A percentile compares a stretch with the other conserved stretches of the same genome.
phyloP scores from a whole-genome alignment of 768 basidiomycete genomes.

The Amyloporia xantha region DNA sequence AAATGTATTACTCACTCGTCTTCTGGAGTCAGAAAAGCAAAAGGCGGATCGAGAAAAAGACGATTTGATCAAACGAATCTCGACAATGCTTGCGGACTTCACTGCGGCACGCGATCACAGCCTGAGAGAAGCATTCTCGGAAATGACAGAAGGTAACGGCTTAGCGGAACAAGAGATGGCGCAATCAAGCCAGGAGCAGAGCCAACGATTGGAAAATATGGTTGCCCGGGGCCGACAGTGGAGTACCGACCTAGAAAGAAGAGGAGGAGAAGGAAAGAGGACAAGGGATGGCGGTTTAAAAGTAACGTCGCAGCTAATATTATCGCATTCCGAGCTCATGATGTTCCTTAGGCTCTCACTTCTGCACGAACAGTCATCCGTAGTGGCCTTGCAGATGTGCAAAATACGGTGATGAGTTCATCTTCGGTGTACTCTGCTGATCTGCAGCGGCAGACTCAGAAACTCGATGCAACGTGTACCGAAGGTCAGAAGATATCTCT shows the following conservation, averaged over 20 bases:
- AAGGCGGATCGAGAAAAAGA: constrained; percentile 65
- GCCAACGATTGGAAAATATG: constrained; percentile 36
- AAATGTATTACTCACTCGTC: constrained; percentile 53
- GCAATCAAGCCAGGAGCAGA: constrained; percentile 43
- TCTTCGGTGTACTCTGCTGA: constrained; percentile 45
- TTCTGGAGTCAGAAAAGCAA: constrained; percentile 60
- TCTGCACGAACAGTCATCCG: constrained; percentile 35
- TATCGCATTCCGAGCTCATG: constrained; percentile 5
- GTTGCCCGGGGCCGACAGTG: constrained; percentile 37
- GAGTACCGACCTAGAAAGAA: constrained; percentile 35
- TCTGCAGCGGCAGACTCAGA: constrained; percentile 42
- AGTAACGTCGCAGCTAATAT: constrained; percentile 29
- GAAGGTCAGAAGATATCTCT: constrained; percentile 31
- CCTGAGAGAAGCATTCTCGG: constrained; percentile 49
- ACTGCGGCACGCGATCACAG: constrained; percentile 60
- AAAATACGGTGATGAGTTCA: constrained; percentile 38
- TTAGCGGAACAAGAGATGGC: constrained; percentile 46
- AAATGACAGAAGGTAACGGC: constrained; percentile 48
- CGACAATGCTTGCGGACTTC: constrained; percentile 65
- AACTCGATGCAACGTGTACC: constrained; percentile 36
- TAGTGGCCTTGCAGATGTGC: constrained; percentile 38
- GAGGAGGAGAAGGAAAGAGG: constrained; percentile 44
- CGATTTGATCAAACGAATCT: constrained; percentile 70
- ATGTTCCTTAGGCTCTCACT: constrained; percentile 31
- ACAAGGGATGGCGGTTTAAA: constrained; percentile 53